phyloP scores from a whole-genome alignment of 2,329 filamentous ascomycete genomes.

The Colletotrichum lindemuthianum region DNA sequence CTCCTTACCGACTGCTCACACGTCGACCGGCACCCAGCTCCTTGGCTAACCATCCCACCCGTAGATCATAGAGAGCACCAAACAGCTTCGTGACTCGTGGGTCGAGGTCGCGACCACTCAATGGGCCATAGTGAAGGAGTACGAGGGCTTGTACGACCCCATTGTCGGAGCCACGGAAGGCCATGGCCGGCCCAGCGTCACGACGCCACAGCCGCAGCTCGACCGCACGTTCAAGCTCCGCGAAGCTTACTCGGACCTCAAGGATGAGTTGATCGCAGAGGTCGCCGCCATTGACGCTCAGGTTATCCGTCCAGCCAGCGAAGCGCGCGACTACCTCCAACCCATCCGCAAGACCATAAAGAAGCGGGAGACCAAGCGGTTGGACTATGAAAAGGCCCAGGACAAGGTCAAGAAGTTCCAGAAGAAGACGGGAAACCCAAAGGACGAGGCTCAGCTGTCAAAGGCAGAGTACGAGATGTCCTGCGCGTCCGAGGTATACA shows the following conservation, averaged over 20 bases:
- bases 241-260: conserved; percentile 75
- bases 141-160: conserved; percentile 79
- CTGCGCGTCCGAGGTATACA: conserved; percentile 68
- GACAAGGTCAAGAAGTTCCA: conserved; percentile 74
- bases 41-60: conserved; percentile 5
- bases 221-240: conserved; percentile 73
- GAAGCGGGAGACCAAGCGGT: conserved; percentile 82
- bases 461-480: conserved; percentile 79
- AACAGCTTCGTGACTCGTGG: conserved; percentile 84
- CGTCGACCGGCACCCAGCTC: background rate
- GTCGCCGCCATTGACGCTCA: conserved; percentile 75
- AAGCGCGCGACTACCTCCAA: conserved; percentile 74
- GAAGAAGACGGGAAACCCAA: conserved; percentile 76
- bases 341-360: conserved; percentile 86
- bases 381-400: conserved; percentile 84
- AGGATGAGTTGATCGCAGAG: conserved; percentile 76
- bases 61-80: conserved; percentile 80
- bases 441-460: conserved; percentile 76
- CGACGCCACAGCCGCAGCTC: conserved; percentile 71
- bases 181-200: conserved; percentile 61
- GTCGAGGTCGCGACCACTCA: conserved; percentile 76
- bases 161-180: conserved; percentile 74
- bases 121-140: conserved; percentile 71
- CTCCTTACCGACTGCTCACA: background rate
- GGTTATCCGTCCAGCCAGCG: conserved; percentile 75